Evolutionary conservation across 441 rosid genomes (phyloP), one percentile per base, ranked within the genome.

Genomic region (Oxalis stricta): DNA sequence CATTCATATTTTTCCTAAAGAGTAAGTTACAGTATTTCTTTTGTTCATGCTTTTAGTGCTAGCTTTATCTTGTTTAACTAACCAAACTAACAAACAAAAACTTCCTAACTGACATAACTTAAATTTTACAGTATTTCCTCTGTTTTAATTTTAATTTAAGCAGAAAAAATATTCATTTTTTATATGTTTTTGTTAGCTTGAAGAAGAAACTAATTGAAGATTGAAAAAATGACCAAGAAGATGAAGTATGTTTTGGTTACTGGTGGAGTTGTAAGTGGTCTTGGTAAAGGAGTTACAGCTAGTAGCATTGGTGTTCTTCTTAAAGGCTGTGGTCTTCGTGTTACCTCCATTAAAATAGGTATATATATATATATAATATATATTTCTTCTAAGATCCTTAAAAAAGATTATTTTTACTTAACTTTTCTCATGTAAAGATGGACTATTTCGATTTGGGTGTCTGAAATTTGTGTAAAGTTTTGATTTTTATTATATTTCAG

Each of bases 161-260:
- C n/a, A n/a, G n/a, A n/a, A n/a, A n/a, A n/a, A n/a, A n/a, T n/a
- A n/a, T n/a, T n/a, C n/a, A n/a, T 6, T 26, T 8, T 26, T 26
- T 26, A n/a, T 10, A 32, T 26, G 49, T 20, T 18, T 15, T 12
- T 5, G 12, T 7, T 19, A 3, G 18, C 0, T 13, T 46, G 56
- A 30, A 36, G 23, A 46, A 50, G 53, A 38, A 46, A n/a, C n/a
- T n/a, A n/a, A n/a, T n/a, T n/a, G 20, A 17, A 19, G 30, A 35
- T 22, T 39, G 29, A 9, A 2, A 30, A 5, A 43, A 29, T 15
- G 21, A 56, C 33, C 51, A 42, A 64, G 62, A 78, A 60, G 53
- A 87, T 89, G 95, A 89, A 89, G 77, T 89, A 84, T 58, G 80
- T 84, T 15, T 66, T 89, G 69, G 97, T 89, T 30, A 89, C 95